These are phyloP conservation scores for Rauvolfia tetraphylla DNA, from an alignment of 257 asterid genomes.

Conservation along the genomic window DNA sequence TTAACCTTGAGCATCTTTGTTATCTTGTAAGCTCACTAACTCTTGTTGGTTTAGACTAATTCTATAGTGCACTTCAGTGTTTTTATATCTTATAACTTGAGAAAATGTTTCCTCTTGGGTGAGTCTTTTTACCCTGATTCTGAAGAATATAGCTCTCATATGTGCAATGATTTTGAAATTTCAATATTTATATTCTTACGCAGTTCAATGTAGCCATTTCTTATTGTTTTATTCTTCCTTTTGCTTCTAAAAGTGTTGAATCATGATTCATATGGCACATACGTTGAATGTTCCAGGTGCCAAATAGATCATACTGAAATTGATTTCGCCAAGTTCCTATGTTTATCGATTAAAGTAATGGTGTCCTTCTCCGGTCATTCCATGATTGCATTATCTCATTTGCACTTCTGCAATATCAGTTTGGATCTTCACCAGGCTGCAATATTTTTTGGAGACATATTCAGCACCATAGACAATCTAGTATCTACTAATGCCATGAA, in stretches of 20 bases:
- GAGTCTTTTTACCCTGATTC: not conserved
- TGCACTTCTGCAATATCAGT: slow-evolving; percentile 1
- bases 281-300: not conserved
- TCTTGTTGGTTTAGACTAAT: not conserved
- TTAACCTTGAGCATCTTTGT: slow-evolving; percentile 81
- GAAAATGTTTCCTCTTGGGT: not conserved
- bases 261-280: not conserved
- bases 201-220: not conserved
- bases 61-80: not conserved
- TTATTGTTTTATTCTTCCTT: not conserved
- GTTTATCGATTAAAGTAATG: not conserved
- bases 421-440: slow-evolving; percentile 3
- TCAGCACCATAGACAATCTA: not conserved
- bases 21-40: slow-evolving; percentile 63
- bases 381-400: not conserved
- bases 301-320: not conserved
- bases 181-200: not conserved
- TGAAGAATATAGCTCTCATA: not conserved
- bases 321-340: not conserved
- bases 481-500: not conserved
- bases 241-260: not conserved
- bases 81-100: not conserved
- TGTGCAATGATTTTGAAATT: not conserved
- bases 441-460: not conserved
- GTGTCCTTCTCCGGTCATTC: slow-evolving; percentile 1